phyloP scores from a whole-genome alignment of 140 eudicot species.

The Ambrosia hybrid region DNA sequence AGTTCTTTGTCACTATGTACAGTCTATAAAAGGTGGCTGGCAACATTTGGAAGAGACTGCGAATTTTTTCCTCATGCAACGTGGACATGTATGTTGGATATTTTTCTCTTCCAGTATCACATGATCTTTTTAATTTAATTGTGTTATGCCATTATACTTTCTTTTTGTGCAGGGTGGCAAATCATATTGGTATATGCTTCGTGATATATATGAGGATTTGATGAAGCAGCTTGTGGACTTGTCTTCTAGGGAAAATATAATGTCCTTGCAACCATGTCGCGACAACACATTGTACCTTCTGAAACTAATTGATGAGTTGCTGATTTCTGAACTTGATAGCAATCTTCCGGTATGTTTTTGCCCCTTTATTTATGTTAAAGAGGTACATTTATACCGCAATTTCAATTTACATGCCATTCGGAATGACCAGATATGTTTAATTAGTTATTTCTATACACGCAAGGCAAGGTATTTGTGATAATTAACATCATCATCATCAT shows the following conservation, averaged over 20 bases:
- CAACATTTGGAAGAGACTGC: slow-evolving; percentile 89
- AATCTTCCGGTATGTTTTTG: slow-evolving; percentile 68
- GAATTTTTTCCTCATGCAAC: slow-evolving; percentile 73
- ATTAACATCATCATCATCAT: too few relatives aligned
- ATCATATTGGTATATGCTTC: slow-evolving; percentile 66
- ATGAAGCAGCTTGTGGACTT: slow-evolving; percentile 54
- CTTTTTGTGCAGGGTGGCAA: slow-evolving; percentile 54
- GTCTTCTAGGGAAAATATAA: slow-evolving; percentile 70
- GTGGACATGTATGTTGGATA: slow-evolving; percentile 56
- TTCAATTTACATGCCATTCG: neutral
- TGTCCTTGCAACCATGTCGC: slow-evolving; percentile 92
- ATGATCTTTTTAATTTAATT: slow-evolving; percentile 3
- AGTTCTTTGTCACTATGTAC: slow-evolving; percentile 76
- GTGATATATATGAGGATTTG: slow-evolving; percentile 82
- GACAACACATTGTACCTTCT: slow-evolving; percentile 89
- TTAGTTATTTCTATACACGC: neutral
- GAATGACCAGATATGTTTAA: neutral
- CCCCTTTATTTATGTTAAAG: neutral
- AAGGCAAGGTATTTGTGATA: neutral
- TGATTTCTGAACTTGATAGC: slow-evolving; percentile 76
- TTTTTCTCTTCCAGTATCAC: slow-evolving; percentile 14
- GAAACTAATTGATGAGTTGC: slow-evolving; percentile 83
- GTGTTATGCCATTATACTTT: neutral
- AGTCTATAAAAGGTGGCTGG: slow-evolving; percentile 92
- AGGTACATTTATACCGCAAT: neutral